phyloP scores from a whole-genome alignment of 805 yeast species.

The Zygoascus bituminiphila region DNA sequence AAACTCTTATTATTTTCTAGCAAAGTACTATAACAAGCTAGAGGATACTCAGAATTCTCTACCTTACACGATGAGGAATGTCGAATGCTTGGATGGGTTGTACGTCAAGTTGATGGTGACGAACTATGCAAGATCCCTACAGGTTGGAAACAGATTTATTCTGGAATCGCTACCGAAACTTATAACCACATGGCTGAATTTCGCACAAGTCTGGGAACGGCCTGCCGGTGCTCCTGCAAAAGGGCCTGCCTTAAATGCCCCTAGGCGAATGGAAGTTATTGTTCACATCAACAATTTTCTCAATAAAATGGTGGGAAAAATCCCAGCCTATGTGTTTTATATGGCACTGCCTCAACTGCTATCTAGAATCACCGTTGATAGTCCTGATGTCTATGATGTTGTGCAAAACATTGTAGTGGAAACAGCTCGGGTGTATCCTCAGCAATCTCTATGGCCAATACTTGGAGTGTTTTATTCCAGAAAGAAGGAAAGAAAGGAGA shows the following conservation, averaged over 20 bases:
- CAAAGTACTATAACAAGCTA: constrained; percentile 68
- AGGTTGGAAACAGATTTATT: constrained; percentile 54
- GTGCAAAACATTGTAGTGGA: constrained; percentile 50
- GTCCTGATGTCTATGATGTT: constrained; percentile 45
- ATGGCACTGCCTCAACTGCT: constrained; percentile 78
- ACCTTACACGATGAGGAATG: constrained; percentile 21
- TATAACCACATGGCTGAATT: constrained; percentile 88
- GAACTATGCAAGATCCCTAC: constrained; percentile 51
- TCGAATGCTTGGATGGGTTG: constrained; percentile 28
- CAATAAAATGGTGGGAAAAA: constrained; percentile 7
- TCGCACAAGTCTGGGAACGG: constrained; percentile 32
- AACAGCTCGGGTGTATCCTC: constrained; percentile 61
- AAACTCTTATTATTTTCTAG: constrained; percentile 71
- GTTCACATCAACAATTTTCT: constrained; percentile 14
- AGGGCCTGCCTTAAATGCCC: constrained; percentile 14
- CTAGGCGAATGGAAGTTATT: constrained; percentile 6
- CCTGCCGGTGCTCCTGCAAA: constrained; percentile 4
- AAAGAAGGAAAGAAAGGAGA: constrained; percentile 34
- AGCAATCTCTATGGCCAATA: constrained; percentile 79
- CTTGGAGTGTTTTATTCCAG: constrained; percentile 61
- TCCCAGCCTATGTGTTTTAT: constrained; percentile 46
- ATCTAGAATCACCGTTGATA: constrained; percentile 65
- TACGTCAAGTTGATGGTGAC: constrained; percentile 49
- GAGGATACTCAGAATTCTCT: constrained; percentile 54
- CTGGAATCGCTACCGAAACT: constrained; percentile 84